These are phyloP conservation scores for Dendrostoma leiphaemia DNA, from an alignment of 2,329 filamentous ascomycete species.

Conservation along the genomic window DNA sequence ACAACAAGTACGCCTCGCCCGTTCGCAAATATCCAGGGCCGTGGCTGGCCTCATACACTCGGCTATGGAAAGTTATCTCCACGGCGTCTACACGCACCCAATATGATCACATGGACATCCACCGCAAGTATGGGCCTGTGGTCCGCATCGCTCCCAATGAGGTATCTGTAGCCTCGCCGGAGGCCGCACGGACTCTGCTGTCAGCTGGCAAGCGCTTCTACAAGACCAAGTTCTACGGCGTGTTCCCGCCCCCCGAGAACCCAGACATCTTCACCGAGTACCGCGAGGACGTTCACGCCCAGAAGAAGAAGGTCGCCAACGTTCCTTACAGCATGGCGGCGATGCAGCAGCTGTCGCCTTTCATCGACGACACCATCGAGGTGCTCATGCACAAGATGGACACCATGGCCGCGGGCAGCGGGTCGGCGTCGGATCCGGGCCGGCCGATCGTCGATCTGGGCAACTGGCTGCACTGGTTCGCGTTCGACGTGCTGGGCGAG, in stretches of 20 bases:
- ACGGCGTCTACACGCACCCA: conserved; percentile 38
- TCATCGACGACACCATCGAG: conserved; percentile 51
- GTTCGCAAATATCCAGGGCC: conserved; percentile 35
- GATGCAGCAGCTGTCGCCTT: conserved; percentile 50
- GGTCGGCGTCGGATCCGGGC: conserved; percentile 13
- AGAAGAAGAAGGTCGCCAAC: conserved; percentile 52
- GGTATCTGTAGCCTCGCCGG: conserved; percentile 44
- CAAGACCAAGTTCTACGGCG: conserved; percentile 52
- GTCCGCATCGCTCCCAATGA: conserved; percentile 50
- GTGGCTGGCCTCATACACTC: conserved; percentile 31
- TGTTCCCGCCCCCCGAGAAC: conserved; percentile 56
- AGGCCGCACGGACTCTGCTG: conserved; percentile 43
- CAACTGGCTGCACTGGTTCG: conserved; percentile 42
- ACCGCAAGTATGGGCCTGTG: conserved; percentile 44
- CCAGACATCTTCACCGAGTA: conserved; percentile 58
- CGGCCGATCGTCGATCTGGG: conserved; percentile 42
- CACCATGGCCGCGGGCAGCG: conserved; percentile 29
- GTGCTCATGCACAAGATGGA: conserved; percentile 42
- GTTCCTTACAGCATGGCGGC: conserved; percentile 52
- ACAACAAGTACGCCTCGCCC: conserved; percentile 33
- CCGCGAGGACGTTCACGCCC: conserved; percentile 51
- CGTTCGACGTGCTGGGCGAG: conserved; percentile 51
- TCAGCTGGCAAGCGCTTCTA: conserved; percentile 50
- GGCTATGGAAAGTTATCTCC: conserved; percentile 41
- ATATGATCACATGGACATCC: conserved; percentile 41